These are phyloP conservation scores for Clathrus columnatus DNA, from an alignment of 768 basidiomycete genomes.

Conservation along the genomic window DNA sequence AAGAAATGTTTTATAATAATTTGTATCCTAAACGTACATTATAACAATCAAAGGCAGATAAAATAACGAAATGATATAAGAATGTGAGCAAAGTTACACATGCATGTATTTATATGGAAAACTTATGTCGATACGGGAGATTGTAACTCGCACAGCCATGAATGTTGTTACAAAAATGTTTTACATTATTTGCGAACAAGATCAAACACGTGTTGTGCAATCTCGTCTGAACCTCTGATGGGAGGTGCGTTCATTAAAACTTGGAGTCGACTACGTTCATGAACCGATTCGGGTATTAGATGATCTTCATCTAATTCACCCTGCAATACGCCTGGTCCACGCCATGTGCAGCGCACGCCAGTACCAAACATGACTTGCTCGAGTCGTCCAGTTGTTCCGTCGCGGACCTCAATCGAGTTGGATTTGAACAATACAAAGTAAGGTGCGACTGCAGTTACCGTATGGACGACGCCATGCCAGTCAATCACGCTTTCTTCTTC, in stretches of 20 bases:
- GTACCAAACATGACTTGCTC: constrained; percentile 8
- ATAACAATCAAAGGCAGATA: no score
- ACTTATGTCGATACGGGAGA: no score
- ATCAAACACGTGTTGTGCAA: constrained; percentile 8
- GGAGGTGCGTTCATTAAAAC: constrained; percentile 7
- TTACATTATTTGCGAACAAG: not conserved
- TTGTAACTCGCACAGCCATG: no score
- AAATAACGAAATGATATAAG: no score
- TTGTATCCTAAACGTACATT: no score
- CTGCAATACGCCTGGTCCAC: constrained; percentile 7
- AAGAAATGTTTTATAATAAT: no score
- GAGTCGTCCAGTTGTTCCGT: constrained; percentile 1
- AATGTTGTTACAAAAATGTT: no score
- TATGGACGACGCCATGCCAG: constrained; percentile 5
- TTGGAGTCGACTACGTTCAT: constrained; percentile 4
- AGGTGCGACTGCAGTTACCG: constrained; percentile 1
- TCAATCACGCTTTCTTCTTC: constrained; percentile 4
- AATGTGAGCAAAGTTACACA: no score
- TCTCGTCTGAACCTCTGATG: constrained; percentile 3
- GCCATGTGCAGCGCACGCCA: constrained; percentile 9
- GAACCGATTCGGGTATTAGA: not conserved
- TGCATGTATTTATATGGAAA: no score
- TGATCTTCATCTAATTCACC: constrained; percentile 9
- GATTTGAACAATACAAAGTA: constrained; percentile 10
- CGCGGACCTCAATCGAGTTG: constrained; percentile 6